Base-by-base conservation (phyloP, 1,139 yeast genomes). In the Zygosaccharomyces sapae region DNA sequence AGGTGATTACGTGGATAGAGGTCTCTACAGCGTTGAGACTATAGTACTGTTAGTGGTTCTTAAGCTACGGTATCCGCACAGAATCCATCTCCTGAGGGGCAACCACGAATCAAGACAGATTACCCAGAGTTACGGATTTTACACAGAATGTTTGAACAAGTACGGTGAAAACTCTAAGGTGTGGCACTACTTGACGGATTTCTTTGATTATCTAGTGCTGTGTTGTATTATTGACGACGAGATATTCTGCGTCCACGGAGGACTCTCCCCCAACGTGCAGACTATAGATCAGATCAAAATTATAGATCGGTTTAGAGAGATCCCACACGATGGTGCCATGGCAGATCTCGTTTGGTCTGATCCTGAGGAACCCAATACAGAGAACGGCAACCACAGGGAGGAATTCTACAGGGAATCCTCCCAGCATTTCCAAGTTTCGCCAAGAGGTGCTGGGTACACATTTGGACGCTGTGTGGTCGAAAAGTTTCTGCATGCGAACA, bases 271-370 rank as follows among this genome's bases (percentile, higher is more conserved):
- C 1, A 86, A 92, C 58, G 88, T 95, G 47, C 97, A 90, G 62
- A 86, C 95, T 25, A 75, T 92, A 34, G 97, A 92, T 63, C 97
- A 94, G 59, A 87, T 92, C 50, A 75, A 86, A 55, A 83, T 94
- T 22, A 81, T 94, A 22, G 97, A 94, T 64, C 68, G 99, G 53
- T 90, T 89, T 67, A 79, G 81, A 55, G 98, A 94, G 64, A 89
- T 92, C 24, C 98, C 99, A 0, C 98, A 94, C 59, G 98, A 92
- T 65, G 98, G 98, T 0, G 95, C 96, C 27, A 94, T 92, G 97
- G 97, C 98, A 0, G 99, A 92, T 66, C 72, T 92, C 49, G 97
- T 92, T 13, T 92, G 99, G 99, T 85, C 95, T 9, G 99, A 92
- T 61, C 98, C 99, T 0, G 98, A 94, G 63, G 89, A 87, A 33